These are phyloP conservation scores for Grosmannia penicillata DNA, from an alignment of 2,329 filamentous ascomycete genomes.

Conservation along the genomic window DNA sequence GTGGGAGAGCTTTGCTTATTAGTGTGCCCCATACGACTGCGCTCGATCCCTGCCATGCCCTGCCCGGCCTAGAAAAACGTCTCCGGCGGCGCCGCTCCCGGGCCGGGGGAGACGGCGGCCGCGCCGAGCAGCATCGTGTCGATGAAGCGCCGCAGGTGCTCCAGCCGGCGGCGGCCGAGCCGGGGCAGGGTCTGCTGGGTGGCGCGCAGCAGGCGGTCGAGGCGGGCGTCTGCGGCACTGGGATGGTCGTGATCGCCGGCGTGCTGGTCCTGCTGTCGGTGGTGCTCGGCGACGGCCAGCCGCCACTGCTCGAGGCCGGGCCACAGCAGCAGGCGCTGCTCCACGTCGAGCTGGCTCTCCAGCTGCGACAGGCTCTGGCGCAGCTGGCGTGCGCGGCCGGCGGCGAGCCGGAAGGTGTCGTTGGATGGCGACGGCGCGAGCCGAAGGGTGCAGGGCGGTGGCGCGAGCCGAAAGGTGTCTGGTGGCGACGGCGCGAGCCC, in stretches of 20 bases:
- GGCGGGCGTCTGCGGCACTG: too few species aligned
- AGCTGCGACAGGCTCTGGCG: neutral
- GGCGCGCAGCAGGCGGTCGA: neutral
- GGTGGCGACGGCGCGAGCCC: too few species aligned
- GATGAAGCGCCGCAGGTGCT: neutral
- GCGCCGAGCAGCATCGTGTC: neutral
- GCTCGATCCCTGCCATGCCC: too few species aligned
- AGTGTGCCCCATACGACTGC: too few species aligned
- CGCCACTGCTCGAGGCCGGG: constrained; percentile 1
- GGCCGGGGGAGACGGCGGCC: too few species aligned
- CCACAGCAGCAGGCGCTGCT: constrained; percentile 1
- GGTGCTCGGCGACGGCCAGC: neutral
- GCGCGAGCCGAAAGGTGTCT: too few species aligned
- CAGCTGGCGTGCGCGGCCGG: neutral
- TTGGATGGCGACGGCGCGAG: too few species aligned
- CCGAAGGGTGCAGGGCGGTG: neutral
- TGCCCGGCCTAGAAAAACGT: constrained; percentile 4
- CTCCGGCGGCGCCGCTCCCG: neutral
- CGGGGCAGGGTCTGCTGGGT: neutral
- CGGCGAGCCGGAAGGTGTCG: neutral
- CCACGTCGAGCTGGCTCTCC: neutral
- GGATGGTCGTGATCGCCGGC: neutral
- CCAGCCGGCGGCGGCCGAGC: constrained; percentile 1
- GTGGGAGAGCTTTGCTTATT: constrained; percentile 49
- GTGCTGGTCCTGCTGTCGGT: neutral